These are phyloP conservation scores for Candida nemodendra DNA, from an alignment of 805 yeast genomes.

Conservation along the genomic window DNA sequence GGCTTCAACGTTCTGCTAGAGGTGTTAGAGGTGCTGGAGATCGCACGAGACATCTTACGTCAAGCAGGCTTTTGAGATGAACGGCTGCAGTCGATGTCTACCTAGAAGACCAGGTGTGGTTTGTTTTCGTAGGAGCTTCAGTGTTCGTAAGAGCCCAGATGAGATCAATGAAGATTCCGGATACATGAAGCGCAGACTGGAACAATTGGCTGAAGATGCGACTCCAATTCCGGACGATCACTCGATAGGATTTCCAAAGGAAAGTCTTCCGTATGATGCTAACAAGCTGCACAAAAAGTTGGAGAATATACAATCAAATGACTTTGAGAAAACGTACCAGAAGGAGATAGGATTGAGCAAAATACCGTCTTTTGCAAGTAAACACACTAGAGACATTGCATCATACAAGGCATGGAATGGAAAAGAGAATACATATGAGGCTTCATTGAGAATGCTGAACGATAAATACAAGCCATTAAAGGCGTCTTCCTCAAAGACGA, in stretches of 20 bases:
- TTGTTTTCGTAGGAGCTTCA: too few species aligned
- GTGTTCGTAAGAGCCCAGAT: not conserved
- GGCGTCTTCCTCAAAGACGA: conserved; percentile 8
- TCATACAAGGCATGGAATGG: conserved; percentile 60
- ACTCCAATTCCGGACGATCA: conserved; percentile 35
- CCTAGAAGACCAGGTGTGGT: too few species aligned
- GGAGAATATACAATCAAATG: conserved; percentile 29
- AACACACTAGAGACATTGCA: conserved; percentile 48
- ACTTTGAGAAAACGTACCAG: conserved; percentile 40
- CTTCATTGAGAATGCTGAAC: conserved; percentile 52
- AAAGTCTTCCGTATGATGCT: conserved; percentile 24
- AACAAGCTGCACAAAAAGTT: conserved; percentile 25
- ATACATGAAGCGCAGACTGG: conserved; percentile 36
- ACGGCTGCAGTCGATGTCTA: too few species aligned
- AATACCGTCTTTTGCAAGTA: conserved; percentile 44
- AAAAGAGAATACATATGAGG: conserved; percentile 44
- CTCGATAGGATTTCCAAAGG: conserved; percentile 30
- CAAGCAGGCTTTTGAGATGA: too few species aligned
- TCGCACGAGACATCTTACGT: too few species aligned
- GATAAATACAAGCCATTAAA: conserved; percentile 46
- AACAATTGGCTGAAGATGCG: conserved; percentile 44
- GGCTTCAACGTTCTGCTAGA: too few species aligned
- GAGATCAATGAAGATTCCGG: conserved; percentile 17
- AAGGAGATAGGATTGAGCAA: conserved; percentile 39
- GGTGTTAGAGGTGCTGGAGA: too few species aligned